These are phyloP conservation scores for Mucor irregularis DNA, from an alignment of 371 early-diverging fungal species.

Conservation along the genomic window DNA sequence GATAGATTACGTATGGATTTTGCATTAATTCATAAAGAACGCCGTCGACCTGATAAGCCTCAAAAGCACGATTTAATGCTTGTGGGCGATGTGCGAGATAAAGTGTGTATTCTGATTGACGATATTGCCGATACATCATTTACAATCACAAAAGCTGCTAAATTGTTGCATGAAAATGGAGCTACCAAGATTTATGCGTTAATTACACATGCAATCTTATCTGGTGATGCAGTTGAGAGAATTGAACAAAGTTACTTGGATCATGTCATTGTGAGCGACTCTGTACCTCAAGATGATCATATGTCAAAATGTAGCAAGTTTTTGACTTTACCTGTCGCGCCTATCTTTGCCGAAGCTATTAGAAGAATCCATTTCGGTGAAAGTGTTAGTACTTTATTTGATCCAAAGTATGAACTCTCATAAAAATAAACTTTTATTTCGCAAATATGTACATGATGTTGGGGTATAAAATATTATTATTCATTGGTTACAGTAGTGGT, in stretches of 20 bases:
- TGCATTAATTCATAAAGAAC: conserved; percentile 90
- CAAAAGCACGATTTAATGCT: conserved; percentile 77
- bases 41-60: conserved; percentile 50
- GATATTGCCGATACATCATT: conserved; percentile 96
- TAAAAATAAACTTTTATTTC: too few species aligned
- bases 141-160: conserved; percentile 89
- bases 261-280: conserved; percentile 86
- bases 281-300: conserved; percentile 87
- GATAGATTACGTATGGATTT: conserved; percentile 84
- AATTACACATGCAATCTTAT: conserved; percentile 88
- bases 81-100: conserved; percentile 90
- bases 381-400: conserved; percentile 85
- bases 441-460: too few species aligned
- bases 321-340: conserved; percentile 78
- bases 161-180: conserved; percentile 82
- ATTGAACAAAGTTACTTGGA: conserved; percentile 77
- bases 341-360: conserved; percentile 94
- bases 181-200: conserved; percentile 88
- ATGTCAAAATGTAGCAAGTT: conserved; percentile 68
- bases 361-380: conserved; percentile 96
- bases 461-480: neutral
- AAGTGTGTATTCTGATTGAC: conserved; percentile 86
- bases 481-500: neutral
- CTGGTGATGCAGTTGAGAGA: conserved; percentile 79
- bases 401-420: conserved; percentile 40